phyloP scores from a whole-genome alignment of 176 grass and related monocot genomes.

The Carex kokanica region DNA sequence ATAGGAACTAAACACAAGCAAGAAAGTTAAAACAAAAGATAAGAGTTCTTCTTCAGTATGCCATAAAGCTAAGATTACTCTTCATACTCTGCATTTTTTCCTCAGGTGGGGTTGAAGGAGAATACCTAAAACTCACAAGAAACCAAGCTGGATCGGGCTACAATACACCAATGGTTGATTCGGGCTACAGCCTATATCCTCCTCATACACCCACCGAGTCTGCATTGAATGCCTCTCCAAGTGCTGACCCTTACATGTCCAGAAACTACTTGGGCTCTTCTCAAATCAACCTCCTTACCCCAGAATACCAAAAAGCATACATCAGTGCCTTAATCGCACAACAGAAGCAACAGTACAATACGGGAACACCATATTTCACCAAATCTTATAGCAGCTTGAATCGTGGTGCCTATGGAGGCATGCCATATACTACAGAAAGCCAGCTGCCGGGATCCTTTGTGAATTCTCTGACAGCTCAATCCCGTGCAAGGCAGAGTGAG shows the following conservation, averaged over 20 bases:
- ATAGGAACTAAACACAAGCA: not conserved
- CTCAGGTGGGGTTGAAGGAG: constrained; percentile 51
- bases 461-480: constrained; percentile 47
- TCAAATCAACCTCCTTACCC: constrained; percentile 43
- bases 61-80: not conserved
- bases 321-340: constrained; percentile 64
- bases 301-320: constrained; percentile 77
- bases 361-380: constrained; percentile 44
- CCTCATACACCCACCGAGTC: constrained; percentile 59
- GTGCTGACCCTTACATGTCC: constrained; percentile 56
- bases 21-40: not conserved
- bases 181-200: constrained; percentile 55
- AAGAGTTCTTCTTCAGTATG: not conserved
- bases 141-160: constrained; percentile 52
- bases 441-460: constrained; percentile 43
- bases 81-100: not conserved
- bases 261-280: constrained; percentile 50
- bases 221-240: constrained; percentile 40
- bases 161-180: constrained; percentile 40
- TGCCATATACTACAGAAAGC: constrained; percentile 51
- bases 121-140: constrained; percentile 47
- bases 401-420: constrained; percentile 58
- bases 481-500: constrained; percentile 63
- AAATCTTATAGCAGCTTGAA: constrained; percentile 61
- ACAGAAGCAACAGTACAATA: constrained; percentile 68